Conservation (phyloP, 1,284 basidiomycete species). For the Microbotryum intermedium region DNA sequence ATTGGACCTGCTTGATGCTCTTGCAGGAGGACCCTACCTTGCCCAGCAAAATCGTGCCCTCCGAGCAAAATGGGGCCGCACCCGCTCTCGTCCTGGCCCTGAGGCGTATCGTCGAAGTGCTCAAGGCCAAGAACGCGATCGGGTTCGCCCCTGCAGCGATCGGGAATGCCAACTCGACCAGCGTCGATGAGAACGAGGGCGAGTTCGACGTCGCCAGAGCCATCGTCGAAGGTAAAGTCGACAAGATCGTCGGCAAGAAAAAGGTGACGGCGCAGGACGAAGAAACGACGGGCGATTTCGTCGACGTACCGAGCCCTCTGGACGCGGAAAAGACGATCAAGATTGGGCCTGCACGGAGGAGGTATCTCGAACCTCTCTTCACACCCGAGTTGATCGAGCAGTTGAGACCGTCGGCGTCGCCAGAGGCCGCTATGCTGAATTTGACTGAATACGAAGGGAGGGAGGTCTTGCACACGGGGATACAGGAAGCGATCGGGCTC, state of each 20-base stretch:
- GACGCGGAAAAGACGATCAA: constrained; percentile 60
- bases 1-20: constrained; percentile 63
- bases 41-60: constrained; percentile 1
- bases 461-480: constrained; percentile 11
- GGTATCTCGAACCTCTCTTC: constrained; percentile 82
- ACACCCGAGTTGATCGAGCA: constrained; percentile 49
- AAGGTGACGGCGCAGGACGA: constrained; percentile 35
- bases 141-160: constrained; percentile 53
- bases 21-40: constrained; percentile 47
- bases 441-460: constrained; percentile 30
- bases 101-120: constrained; percentile 49
- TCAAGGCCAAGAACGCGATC: constrained; percentile 41
- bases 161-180: constrained; percentile 49
- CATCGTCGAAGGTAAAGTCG: constrained; percentile 42
- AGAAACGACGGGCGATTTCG: constrained; percentile 53
- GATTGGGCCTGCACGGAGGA: constrained; percentile 76
- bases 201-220: constrained; percentile 51
- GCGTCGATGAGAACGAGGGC: constrained; percentile 78
- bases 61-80: constrained; percentile 4
- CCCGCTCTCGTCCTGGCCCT: constrained; percentile 18
- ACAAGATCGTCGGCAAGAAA: constrained; percentile 53
- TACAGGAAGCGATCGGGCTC: constrained; percentile 43
- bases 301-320: constrained; percentile 68
- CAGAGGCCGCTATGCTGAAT: constrained; percentile 12
- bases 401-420: constrained; percentile 3